A percentile compares a stretch with the other conserved stretches of the same genome.
Conservation (phyloP, 768 basidiomycete genomes). For the Tremella mesenterica region DNA sequence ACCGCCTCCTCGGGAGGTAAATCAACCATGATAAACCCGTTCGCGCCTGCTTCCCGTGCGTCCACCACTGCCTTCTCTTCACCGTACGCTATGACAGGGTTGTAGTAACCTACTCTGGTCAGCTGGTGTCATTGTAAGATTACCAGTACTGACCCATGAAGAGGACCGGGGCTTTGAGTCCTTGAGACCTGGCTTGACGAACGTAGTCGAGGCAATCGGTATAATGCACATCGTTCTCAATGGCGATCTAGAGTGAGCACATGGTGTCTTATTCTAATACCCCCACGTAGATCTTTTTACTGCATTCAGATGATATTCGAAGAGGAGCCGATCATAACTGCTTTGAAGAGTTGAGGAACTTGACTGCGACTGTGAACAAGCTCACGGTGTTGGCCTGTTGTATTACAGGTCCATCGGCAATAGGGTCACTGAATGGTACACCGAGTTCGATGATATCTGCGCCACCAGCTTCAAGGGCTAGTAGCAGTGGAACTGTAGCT, state of each 20-base stretch:
- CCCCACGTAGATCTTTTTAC: too few species aligned
- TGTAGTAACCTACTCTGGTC: constrained; percentile 76
- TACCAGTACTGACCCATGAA: constrained; percentile 65
- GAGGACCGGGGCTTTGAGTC: constrained; percentile 76
- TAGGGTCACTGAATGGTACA: constrained; percentile 90
- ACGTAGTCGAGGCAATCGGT: constrained; percentile 63
- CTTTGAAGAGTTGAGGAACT: background rate
- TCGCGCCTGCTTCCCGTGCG: constrained; percentile 80
- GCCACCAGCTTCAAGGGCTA: constrained; percentile 88
- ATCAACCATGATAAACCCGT: constrained; percentile 96
- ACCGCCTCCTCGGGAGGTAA: constrained; percentile 95
- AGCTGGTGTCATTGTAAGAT: background rate
- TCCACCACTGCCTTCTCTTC: constrained; percentile 90
- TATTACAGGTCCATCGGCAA: constrained; percentile 88
- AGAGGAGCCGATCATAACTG: background rate
- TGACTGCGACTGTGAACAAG: background rate
- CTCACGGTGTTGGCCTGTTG: constrained; percentile 87
- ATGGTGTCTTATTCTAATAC: background rate
- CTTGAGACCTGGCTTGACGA: constrained; percentile 67
- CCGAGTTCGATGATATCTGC: constrained; percentile 93
- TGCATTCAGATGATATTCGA: too few species aligned
- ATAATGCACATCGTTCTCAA: constrained; percentile 73
- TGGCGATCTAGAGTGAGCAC: constrained; percentile 64
- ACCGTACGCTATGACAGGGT: constrained; percentile 87
- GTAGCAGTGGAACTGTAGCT: constrained; percentile 76